A percentile compares a stretch with the other conserved stretches of the same genome.
phyloP scores from a whole-genome alignment of 1,284 basidiomycete species.

The Phenoliferia sp. region DNA sequence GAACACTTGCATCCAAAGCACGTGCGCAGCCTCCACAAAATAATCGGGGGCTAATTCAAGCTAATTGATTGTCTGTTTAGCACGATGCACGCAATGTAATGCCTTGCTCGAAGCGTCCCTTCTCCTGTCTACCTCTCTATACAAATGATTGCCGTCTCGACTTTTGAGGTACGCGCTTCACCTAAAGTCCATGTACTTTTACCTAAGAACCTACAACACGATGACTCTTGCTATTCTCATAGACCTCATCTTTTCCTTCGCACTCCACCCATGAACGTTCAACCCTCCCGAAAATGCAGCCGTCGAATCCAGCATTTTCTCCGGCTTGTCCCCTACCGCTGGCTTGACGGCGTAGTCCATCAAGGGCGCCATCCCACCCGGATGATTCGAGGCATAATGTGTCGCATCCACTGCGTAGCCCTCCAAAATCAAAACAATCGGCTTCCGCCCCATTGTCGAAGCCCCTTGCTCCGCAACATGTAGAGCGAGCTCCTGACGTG shows the following conservation, averaged over 20 bases:
- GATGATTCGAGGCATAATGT: slow-evolving; percentile 51
- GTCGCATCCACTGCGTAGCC: slow-evolving; percentile 62
- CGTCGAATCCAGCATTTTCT: slow-evolving; percentile 52
- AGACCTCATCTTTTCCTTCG: slow-evolving; percentile 12
- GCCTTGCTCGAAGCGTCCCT: no score
- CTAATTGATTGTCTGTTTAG: no score
- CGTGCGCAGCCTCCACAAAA: no score
- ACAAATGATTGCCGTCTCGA: no score
- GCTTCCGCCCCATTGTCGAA: slow-evolving; percentile 39
- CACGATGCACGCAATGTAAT: no score
- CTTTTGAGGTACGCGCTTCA: no score
- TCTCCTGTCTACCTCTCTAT: no score
- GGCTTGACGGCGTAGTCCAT: slow-evolving; percentile 48
- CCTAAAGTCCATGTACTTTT: no score
- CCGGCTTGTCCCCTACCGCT: slow-evolving; percentile 37
- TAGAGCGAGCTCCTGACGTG: slow-evolving; percentile 26
- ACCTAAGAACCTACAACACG: no score
- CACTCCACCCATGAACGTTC: slow-evolving; percentile 55
- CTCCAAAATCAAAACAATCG: slow-evolving; percentile 53
- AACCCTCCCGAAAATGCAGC: slow-evolving; percentile 66
- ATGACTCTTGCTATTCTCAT: slow-evolving; percentile 8
- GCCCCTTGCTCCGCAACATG: slow-evolving; percentile 40
- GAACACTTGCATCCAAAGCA: no score
- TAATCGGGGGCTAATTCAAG: no score
- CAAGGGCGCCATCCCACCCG: slow-evolving; percentile 53